Percentiles rank a stretch among this genome's conserved stretches.
Conservation (phyloP, 2,329 filamentous ascomycete species). For the Alternaria ethzedia region DNA sequence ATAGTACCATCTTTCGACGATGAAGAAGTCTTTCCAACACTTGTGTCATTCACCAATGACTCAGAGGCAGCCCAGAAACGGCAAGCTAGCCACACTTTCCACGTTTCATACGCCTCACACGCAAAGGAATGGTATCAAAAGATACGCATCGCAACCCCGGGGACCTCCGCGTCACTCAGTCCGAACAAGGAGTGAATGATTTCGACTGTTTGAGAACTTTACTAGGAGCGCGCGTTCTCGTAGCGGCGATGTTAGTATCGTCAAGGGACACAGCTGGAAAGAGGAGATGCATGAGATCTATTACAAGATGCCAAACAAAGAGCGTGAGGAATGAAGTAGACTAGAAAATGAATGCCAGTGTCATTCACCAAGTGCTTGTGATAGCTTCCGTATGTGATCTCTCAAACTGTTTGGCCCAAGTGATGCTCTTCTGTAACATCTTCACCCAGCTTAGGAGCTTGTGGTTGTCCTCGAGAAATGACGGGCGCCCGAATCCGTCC, state of each 20-base stretch:
- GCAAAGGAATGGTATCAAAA: background rate
- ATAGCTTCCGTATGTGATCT: background rate
- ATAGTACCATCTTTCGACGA: background rate
- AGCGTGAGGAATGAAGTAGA: background rate
- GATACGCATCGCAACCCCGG: background rate
- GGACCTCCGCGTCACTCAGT: background rate
- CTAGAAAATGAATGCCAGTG: background rate
- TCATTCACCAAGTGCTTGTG: background rate
- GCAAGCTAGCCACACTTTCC: background rate
- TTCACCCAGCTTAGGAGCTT: background rate
- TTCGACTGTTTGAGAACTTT: background rate
- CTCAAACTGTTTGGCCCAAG: background rate
- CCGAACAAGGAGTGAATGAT: background rate
- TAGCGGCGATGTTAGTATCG: background rate
- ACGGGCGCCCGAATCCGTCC: background rate
- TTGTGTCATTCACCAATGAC: background rate
- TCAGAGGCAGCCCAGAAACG: background rate
- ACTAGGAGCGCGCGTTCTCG: background rate
- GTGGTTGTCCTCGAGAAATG: background rate
- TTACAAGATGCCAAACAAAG: background rate
- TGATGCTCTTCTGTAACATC: conserved; percentile 5
- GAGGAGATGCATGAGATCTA: background rate
- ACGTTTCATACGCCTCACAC: background rate
- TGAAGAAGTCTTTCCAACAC: background rate
- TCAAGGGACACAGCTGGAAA: background rate